Evolutionary conservation across 2,329 filamentous ascomycete genomes (phyloP), one percentile per base, ranked within the genome.

Genomic region (Paracoccidioides brasiliensis): DNA sequence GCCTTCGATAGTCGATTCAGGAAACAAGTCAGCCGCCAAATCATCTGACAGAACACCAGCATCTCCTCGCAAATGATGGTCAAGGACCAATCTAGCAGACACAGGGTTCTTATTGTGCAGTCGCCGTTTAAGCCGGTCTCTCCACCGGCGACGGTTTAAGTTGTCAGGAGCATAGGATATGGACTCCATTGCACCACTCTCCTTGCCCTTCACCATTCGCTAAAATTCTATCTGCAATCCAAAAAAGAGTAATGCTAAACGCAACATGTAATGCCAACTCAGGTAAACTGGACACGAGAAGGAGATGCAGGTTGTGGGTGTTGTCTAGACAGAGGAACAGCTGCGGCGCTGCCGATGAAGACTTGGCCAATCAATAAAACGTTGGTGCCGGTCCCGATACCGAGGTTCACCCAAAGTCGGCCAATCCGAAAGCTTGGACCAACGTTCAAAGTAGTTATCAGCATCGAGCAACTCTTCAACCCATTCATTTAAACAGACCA

Each of bases 41-140:
- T 95, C 89, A 64, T 89, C 85, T 10, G 91, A 95, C 54, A 97
- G 72, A 60, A 93, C 80, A 60, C 90, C 93, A 59, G 90, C 79
- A 67, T 95, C 88, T 54, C 88, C 88, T 71, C 85, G 88, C 64
- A 95, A 78, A 69, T 86, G 85, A 67, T 90, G 86, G 70, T 95
- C 90, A 56, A 96, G 81, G 41, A 94, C 80, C 52, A 97, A 77
- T 56, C 86, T 83, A 56, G 89, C 90, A 57, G 87, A 80, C 57
- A 95, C 78, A 45, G 90, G 80, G 6, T 86, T 79, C 69, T 87
- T 90, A 69, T 93, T 68, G 52, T 64, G 67, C 57, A 65, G 75
- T 55, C 74, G 69, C 55, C 75, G 71, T 61, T 74, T 15, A 35
- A 12, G 68, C 12, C 65, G 59, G 14, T 62, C 62, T 59, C 78